Conservation (phyloP, 1,284 basidiomycete species). For the Spongiforma sp. region DNA sequence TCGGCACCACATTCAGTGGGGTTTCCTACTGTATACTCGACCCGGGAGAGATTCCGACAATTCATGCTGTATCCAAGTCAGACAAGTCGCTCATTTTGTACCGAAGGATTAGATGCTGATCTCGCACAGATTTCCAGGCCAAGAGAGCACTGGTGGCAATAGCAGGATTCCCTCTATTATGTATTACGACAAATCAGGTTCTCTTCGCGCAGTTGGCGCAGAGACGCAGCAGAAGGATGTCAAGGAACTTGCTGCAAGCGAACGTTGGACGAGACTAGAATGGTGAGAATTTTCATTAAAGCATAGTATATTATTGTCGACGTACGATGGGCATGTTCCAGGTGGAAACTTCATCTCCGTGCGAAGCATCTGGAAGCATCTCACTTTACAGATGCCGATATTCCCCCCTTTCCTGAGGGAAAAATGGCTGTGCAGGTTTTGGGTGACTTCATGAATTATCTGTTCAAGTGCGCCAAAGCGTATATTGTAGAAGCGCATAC, state of each 20-base stretch:
- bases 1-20: slow-evolving; percentile 79
- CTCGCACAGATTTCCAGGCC: slow-evolving; percentile 67
- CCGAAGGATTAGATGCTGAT: not conserved
- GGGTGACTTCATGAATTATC: slow-evolving; percentile 55
- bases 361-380: slow-evolving; percentile 36
- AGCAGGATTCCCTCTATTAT: slow-evolving; percentile 80
- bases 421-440: slow-evolving; percentile 51
- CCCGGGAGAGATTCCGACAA: slow-evolving; percentile 52
- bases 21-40: slow-evolving; percentile 79
- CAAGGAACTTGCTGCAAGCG: too few relatives aligned
- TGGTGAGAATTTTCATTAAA: too few relatives aligned
- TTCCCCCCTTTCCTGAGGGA: slow-evolving; percentile 49
- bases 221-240: too few relatives aligned
- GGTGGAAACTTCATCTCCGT: slow-evolving; percentile 61
- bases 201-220: slow-evolving; percentile 72
- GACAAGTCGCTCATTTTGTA: not conserved
- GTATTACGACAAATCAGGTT: slow-evolving; percentile 69
- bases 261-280: too few relatives aligned
- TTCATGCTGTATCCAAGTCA: not conserved
- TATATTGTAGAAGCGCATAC: slow-evolving; percentile 53
- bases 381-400: slow-evolving; percentile 29
- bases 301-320: too few relatives aligned
- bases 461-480: slow-evolving; percentile 46
- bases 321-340: too few relatives aligned
- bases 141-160: slow-evolving; percentile 84